Conservation (phyloP, 192 early-diverging fungal species). For the Piromyces finnis region DNA sequence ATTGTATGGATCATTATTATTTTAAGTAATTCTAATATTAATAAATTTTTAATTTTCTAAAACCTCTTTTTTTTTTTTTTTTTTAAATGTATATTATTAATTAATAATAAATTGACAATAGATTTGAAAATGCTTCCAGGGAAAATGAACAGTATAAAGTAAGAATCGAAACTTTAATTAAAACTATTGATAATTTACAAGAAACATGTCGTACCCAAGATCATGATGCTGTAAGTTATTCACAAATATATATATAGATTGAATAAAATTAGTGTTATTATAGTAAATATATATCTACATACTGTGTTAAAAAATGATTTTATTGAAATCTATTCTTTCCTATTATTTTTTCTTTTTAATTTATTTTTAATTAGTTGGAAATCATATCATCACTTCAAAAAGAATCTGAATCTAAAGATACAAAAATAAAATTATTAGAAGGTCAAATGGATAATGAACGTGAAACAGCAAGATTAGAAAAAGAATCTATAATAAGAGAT, state of each 20-base stretch:
- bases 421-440: conserved; percentile 15
- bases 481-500: conserved; percentile 15
- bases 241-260: too few relatives aligned
- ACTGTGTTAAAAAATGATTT: too few relatives aligned
- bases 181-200: conserved; percentile 28
- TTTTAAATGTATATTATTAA: too few relatives aligned
- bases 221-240: conserved; percentile 27
- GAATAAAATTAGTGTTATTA: too few relatives aligned
- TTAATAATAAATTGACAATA: neutral
- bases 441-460: conserved; percentile 17
- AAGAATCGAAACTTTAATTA: conserved; percentile 1
- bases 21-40: too few relatives aligned
- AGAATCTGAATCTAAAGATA: conserved; percentile 29
- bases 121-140: neutral
- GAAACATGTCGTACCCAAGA: conserved; percentile 29
- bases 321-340: too few relatives aligned
- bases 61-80: too few relatives aligned
- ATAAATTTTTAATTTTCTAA: too few relatives aligned
- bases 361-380: too few relatives aligned
- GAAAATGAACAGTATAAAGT: neutral
- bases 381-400: conserved; percentile 38
- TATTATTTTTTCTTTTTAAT: too few relatives aligned
- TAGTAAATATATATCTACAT: too few relatives aligned
- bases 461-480: conserved; percentile 6
- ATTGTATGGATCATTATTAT: too few relatives aligned